Evolutionary conservation across 106 monocot genomes (phyloP).

Genomic region (Platanthera zijinensis): DNA sequence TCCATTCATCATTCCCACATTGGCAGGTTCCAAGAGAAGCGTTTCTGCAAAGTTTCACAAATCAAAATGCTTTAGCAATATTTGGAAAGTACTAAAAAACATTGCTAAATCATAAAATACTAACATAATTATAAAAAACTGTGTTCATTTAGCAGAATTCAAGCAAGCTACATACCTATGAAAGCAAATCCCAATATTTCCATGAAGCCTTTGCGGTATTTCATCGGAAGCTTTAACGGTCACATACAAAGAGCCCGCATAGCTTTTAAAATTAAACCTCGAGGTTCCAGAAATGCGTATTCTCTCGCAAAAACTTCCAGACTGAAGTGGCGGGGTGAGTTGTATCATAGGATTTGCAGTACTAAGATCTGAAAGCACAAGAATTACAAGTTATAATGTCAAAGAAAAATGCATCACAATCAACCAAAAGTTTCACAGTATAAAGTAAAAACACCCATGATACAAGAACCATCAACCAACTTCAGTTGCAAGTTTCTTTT

Average conservation of each 20-base stretch:
- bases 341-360: constrained; percentile 34
- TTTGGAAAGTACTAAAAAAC: neutral
- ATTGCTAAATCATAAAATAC: neutral
- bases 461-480: neutral
- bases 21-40: constrained; percentile 57
- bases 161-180: constrained; percentile 49
- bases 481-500: neutral
- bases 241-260: constrained; percentile 45
- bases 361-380: constrained; percentile 50
- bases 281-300: constrained; percentile 43
- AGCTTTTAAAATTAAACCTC: constrained; percentile 54
- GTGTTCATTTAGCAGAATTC: neutral
- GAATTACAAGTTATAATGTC: neutral
- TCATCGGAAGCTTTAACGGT: constrained; percentile 43
- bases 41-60: constrained; percentile 44
- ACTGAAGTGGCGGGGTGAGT: constrained; percentile 20
- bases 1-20: constrained; percentile 62
- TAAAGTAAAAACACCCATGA: neutral
- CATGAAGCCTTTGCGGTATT: constrained; percentile 44
- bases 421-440: neutral
- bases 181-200: constrained; percentile 57
- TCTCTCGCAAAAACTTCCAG: constrained; percentile 52
- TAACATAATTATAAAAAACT: neutral
- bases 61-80: neutral
- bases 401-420: neutral